phyloP scores from a whole-genome alignment of 495 filamentous ascomycete species.

The Tetracladium setigerum region DNA sequence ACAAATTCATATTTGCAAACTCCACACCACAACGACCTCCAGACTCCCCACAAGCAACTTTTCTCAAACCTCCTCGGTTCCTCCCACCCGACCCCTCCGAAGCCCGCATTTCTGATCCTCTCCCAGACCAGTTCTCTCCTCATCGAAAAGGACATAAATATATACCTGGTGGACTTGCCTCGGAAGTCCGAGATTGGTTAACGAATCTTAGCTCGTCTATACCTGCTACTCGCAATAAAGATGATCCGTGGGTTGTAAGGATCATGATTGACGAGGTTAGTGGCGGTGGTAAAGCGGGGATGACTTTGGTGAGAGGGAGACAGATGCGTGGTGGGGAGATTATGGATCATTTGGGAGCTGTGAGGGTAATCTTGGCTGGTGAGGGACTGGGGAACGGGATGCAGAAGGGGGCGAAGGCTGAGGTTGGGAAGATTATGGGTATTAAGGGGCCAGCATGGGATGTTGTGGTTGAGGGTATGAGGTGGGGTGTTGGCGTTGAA shows the following conservation, averaged over 20 bases:
- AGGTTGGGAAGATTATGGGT: slow-evolving; percentile 15
- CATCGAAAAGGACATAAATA: slow-evolving; percentile 22
- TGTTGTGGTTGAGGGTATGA: slow-evolving; percentile 18
- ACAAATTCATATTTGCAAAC: slow-evolving; percentile 14
- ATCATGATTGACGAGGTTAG: slow-evolving; percentile 18
- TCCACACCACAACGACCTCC: slow-evolving; percentile 2
- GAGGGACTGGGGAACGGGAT: slow-evolving; percentile 14
- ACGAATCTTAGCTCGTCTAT: slow-evolving; percentile 17
- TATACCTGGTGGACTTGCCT: slow-evolving; percentile 18
- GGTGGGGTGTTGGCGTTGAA: slow-evolving; percentile 24
- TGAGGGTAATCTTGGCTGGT: slow-evolving; percentile 21
- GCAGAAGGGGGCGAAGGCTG: slow-evolving; percentile 12
- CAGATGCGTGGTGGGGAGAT: slow-evolving; percentile 3
- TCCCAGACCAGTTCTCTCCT: slow-evolving; percentile 24
- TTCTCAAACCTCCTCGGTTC: slow-evolving; percentile 22
- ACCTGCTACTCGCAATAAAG: slow-evolving; percentile 1
- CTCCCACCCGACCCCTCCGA: slow-evolving; percentile 11
- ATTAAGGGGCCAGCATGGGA: slow-evolving; percentile 23
- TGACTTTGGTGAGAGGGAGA: slow-evolving; percentile 18
- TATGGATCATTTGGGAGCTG: slow-evolving; percentile 7
- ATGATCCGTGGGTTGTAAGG: slow-evolving; percentile 14
- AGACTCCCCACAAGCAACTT: slow-evolving; percentile 4
- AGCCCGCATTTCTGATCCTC: slow-evolving; percentile 9
- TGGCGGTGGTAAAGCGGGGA: slow-evolving; percentile 12
- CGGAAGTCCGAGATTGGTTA: slow-evolving; percentile 20